Percentiles rank a stretch among this genome's conserved stretches.
Evolutionary conservation across 148 eudicot genomes (phyloP).

Genomic region (Silene conica): DNA sequence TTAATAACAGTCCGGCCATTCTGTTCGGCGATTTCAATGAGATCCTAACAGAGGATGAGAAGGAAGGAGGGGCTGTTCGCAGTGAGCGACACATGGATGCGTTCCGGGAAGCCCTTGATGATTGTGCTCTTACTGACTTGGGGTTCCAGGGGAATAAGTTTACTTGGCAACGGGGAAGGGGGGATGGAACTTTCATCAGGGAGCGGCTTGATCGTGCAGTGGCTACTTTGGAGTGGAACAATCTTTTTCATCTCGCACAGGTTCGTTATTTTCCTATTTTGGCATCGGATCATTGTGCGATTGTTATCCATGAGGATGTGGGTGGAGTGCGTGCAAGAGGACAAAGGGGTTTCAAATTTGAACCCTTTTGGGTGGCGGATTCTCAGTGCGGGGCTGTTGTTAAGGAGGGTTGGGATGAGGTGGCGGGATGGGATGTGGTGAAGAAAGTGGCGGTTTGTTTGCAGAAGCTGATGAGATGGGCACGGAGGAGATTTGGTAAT

Average conservation of each 20-base stretch:
- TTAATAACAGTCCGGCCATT: not conserved
- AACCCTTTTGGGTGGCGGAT: not conserved
- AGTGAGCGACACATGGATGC: not conserved
- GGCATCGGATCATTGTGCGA: not conserved
- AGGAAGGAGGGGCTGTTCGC: not conserved
- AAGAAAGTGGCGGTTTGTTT: not conserved
- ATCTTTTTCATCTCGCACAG: too few species aligned
- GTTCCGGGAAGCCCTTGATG: not conserved
- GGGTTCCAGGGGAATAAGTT: not conserved
- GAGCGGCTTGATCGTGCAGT: not conserved
- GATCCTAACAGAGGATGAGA: not conserved
- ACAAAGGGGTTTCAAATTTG: not conserved
- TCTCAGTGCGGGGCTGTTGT: not conserved
- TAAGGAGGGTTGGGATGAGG: not conserved
- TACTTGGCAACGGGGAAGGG: not conserved
- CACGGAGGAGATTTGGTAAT: not conserved
- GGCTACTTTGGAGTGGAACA: not conserved
- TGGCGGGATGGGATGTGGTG: fast-evolving
- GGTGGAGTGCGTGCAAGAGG: too few species aligned
- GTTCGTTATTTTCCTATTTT: not conserved
- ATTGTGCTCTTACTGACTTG: not conserved
- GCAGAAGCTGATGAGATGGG: not conserved
- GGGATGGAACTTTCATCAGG: not conserved
- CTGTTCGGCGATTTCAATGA: not conserved
- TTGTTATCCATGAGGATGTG: not conserved